Evolutionary conservation across 768 basidiomycete species (phyloP).

Genomic region (Boletus subparvulus): DNA sequence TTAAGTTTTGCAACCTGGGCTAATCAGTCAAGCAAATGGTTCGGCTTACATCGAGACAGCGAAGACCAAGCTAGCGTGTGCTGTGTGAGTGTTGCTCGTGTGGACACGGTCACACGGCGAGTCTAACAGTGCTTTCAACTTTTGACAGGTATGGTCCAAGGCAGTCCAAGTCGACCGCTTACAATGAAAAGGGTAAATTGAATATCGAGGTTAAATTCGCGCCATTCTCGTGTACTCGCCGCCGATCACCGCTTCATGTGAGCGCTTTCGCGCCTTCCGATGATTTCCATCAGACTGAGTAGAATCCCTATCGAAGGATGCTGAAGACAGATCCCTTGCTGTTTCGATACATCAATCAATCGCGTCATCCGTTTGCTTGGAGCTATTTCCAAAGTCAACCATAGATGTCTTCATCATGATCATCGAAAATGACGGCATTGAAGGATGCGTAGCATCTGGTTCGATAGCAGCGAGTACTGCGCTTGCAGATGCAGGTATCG

Average conservation of each 20-base stretch:
- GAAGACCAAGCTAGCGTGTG: conserved; percentile 90
- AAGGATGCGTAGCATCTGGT: conserved; percentile 84
- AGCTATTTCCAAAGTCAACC: conserved; percentile 90
- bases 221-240: conserved; percentile 80
- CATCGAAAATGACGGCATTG: conserved; percentile 90
- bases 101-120: background rate
- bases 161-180: conserved; percentile 75
- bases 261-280: conserved; percentile 28
- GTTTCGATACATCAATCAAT: conserved; percentile 85
- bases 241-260: conserved; percentile 86
- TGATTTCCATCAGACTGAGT: background rate
- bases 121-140: conserved; percentile 2
- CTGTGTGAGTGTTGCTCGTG: conserved; percentile 64
- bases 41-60: conserved; percentile 96
- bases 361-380: conserved; percentile 78
- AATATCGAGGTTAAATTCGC: conserved; percentile 97
- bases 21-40: conserved; percentile 92
- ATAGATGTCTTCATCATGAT: conserved; percentile 90
- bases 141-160: conserved; percentile 73
- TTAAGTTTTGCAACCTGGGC: conserved; percentile 82
- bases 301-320: conserved; percentile 60
- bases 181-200: conserved; percentile 83
- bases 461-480: conserved; percentile 87
- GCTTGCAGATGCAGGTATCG: conserved; percentile 89
- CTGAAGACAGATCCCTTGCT: conserved; percentile 86